These are phyloP conservation scores for Hypocreales sp. DNA, from an alignment of 2,329 filamentous ascomycete genomes.

Conservation along the genomic window DNA sequence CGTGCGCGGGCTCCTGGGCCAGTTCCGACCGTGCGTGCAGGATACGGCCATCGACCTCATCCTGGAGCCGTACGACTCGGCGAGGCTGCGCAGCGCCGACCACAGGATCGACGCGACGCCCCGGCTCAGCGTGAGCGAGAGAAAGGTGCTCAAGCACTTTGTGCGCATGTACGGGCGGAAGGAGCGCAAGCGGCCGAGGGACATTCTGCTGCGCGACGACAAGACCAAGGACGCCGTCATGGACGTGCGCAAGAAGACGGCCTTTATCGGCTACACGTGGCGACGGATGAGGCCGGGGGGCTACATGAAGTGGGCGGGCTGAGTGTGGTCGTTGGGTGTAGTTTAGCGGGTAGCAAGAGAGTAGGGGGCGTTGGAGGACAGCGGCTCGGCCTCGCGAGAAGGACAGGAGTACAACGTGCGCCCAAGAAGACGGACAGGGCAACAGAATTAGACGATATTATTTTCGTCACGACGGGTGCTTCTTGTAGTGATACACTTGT, in stretches of 20 bases:
- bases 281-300: constrained; percentile 29
- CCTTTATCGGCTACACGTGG: constrained; percentile 87
- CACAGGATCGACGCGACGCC: constrained; percentile 26
- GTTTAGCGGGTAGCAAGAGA: too few relatives aligned
- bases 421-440: too few relatives aligned
- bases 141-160: constrained; percentile 31
- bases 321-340: too few relatives aligned
- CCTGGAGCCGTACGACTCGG: constrained; percentile 29
- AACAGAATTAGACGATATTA: too few relatives aligned
- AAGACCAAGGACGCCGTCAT: constrained; percentile 51
- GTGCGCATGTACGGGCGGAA: constrained; percentile 38
- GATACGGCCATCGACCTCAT: constrained; percentile 28
- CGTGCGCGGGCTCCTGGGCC: constrained; percentile 16
- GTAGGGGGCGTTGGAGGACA: too few relatives aligned
- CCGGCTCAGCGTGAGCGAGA: constrained; percentile 18
- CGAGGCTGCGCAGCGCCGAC: constrained; percentile 32
- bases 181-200: constrained; percentile 67
- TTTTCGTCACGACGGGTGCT: too few relatives aligned
- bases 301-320: too few relatives aligned
- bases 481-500: too few relatives aligned
- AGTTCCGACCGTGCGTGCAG: constrained; percentile 25
- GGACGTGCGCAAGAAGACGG: constrained; percentile 64
- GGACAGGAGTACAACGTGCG: too few relatives aligned
- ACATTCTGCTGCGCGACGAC: constrained; percentile 67
- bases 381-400: too few relatives aligned